These are phyloP conservation scores for Chaetomiaceae sp. DNA, from an alignment of 2,329 filamentous ascomycete species.

Conservation along the genomic window DNA sequence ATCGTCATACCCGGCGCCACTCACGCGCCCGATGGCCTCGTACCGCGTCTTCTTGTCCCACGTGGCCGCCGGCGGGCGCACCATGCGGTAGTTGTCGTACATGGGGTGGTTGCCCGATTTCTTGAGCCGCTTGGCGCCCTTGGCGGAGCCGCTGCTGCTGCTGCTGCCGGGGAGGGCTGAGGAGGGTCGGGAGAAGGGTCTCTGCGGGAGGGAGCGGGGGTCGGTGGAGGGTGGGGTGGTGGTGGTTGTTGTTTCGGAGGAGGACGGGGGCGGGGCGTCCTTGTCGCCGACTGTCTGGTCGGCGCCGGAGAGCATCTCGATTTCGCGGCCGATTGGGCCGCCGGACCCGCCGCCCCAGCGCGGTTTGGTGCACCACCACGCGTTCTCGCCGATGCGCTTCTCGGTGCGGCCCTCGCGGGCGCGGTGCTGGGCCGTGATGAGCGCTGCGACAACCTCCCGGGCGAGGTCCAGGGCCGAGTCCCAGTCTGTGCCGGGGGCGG, in stretches of 20 bases:
- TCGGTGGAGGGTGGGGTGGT: constrained; percentile 1
- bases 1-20: constrained; percentile 50
- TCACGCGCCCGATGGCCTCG: constrained; percentile 48
- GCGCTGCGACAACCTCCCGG: constrained; percentile 54
- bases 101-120: constrained; percentile 43
- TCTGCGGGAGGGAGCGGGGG: constrained; percentile 8
- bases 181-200: constrained; percentile 7
- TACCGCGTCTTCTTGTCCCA: constrained; percentile 60
- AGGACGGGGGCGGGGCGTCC: constrained; percentile 30
- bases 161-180: neutral
- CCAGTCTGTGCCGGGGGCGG: constrained; percentile 27
- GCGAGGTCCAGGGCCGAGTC: constrained; percentile 59
- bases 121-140: constrained; percentile 43
- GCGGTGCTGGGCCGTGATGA: constrained; percentile 61
- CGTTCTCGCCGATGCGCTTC: constrained; percentile 50
- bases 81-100: constrained; percentile 61
- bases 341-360: constrained; percentile 61
- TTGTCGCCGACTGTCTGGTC: constrained; percentile 44
- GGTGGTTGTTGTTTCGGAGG: constrained; percentile 13
- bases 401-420: constrained; percentile 53
- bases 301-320: constrained; percentile 37
- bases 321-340: constrained; percentile 58
- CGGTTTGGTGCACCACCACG: constrained; percentile 58
- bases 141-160: constrained; percentile 8
- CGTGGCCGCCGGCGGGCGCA: constrained; percentile 50